Conservation (phyloP, 2,329 filamentous ascomycete genomes). For the Cytospora mali region DNA sequence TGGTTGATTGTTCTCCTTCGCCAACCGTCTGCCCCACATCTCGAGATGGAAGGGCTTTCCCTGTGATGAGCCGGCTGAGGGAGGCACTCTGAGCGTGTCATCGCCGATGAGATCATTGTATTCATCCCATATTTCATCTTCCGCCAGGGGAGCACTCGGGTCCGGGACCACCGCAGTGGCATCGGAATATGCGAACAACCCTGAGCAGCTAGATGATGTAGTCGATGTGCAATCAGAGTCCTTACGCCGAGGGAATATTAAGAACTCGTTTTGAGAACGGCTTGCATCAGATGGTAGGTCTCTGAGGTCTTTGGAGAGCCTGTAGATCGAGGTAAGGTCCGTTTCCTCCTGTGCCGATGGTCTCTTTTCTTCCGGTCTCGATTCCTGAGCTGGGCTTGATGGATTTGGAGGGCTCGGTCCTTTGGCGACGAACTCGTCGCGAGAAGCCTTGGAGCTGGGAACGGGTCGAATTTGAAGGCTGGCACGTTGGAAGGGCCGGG, state of each 20-base stretch:
- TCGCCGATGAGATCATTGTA: constrained; percentile 87
- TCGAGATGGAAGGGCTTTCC: constrained; percentile 61
- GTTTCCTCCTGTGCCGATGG: constrained; percentile 37
- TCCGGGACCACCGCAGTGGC: constrained; percentile 69
- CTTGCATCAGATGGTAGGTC: constrained; percentile 37
- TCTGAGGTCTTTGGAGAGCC: constrained; percentile 35
- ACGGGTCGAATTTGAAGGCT: constrained; percentile 47
- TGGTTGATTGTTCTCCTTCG: constrained; percentile 39
- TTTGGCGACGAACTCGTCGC: constrained; percentile 50
- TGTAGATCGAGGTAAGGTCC: constrained; percentile 37
- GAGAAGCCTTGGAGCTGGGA: constrained; percentile 33
- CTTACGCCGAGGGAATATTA: constrained; percentile 70
- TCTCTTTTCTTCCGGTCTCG: constrained; percentile 40
- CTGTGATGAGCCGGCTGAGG: constrained; percentile 58
- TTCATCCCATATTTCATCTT: constrained; percentile 93
- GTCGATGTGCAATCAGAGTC: constrained; percentile 60
- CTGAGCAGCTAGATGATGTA: constrained; percentile 69
- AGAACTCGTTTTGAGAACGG: constrained; percentile 61
- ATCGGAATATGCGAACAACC: constrained; percentile 59
- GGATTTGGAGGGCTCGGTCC: constrained; percentile 49
- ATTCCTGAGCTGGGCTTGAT: constrained; percentile 41
- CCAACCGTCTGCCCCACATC: constrained; percentile 45
- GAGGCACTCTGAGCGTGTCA: constrained; percentile 47
- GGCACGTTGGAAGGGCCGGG: constrained; percentile 71
- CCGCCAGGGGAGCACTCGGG: constrained; percentile 63